These are phyloP conservation scores for Lithospermum erythrorhizon DNA, from an alignment of 257 asterid species.

Conservation along the genomic window DNA sequence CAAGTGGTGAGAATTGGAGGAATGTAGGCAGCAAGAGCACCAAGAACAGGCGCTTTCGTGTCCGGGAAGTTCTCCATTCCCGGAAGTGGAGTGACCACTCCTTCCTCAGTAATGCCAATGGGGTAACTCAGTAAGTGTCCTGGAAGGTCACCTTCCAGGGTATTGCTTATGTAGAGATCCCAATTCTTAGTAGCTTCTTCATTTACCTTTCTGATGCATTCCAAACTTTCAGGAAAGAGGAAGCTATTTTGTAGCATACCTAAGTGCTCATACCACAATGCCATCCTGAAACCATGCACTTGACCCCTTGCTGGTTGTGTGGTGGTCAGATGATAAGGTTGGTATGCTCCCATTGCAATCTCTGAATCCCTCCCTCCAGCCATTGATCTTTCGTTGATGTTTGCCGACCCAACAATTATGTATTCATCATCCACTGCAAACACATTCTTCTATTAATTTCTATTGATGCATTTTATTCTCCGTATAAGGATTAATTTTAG, in stretches of 20 bases:
- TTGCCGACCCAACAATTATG: slow-evolving; percentile 64
- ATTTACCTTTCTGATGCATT: slow-evolving; percentile 47
- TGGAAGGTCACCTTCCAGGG: slow-evolving; percentile 32
- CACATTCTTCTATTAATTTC: background rate
- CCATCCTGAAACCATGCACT: slow-evolving; percentile 62
- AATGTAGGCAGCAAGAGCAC: slow-evolving; percentile 17
- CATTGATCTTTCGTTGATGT: slow-evolving; percentile 71
- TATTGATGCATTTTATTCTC: too few relatives aligned
- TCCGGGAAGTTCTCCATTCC: slow-evolving; percentile 46
- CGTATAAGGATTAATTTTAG: too few relatives aligned
- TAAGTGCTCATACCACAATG: slow-evolving; percentile 62
- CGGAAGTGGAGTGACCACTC: slow-evolving; percentile 36
- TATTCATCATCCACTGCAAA: slow-evolving; percentile 69
- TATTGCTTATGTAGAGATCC: slow-evolving; percentile 31
- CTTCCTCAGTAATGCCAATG: slow-evolving; percentile 32
- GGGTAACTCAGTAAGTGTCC: slow-evolving; percentile 60
- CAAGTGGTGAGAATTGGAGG: slow-evolving; percentile 57
- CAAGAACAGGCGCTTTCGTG: slow-evolving; percentile 50
- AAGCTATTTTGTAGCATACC: slow-evolving; percentile 39
- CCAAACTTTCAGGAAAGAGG: slow-evolving; percentile 33
- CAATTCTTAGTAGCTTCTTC: slow-evolving; percentile 31
- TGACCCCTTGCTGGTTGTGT: slow-evolving; percentile 52
- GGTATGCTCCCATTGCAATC: slow-evolving; percentile 74
- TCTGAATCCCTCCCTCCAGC: slow-evolving; percentile 68
- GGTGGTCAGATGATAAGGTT: slow-evolving; percentile 44